Conservation (phyloP, 2,329 filamentous ascomycete genomes). For the Byssoonygena ceratinophila region DNA sequence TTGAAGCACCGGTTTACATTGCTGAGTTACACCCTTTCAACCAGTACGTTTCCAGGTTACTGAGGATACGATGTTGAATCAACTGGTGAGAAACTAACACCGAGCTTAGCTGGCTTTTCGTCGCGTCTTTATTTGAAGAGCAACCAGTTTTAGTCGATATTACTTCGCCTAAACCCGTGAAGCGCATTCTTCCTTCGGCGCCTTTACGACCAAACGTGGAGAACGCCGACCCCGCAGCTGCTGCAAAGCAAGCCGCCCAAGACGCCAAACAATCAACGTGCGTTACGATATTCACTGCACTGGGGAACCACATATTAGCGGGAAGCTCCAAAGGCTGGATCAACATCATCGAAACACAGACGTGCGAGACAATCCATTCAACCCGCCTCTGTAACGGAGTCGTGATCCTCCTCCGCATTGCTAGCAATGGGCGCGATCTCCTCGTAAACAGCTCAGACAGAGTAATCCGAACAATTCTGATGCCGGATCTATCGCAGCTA, state of each 20-base stretch:
- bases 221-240: conserved; percentile 45
- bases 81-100: background rate
- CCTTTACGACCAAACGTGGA: conserved; percentile 68
- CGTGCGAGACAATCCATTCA: conserved; percentile 75
- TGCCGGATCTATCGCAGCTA: conserved; percentile 60
- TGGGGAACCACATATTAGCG: conserved; percentile 78
- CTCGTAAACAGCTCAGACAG: conserved; percentile 90
- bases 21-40: conserved; percentile 89
- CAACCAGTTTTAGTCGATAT: conserved; percentile 81
- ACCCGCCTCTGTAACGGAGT: conserved; percentile 78
- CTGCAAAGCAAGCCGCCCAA: conserved; percentile 78
- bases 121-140: conserved; percentile 87
- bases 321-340: conserved; percentile 94
- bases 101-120: conserved; percentile 61
- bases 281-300: conserved; percentile 74
- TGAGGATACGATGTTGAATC: background rate
- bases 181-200: conserved; percentile 67
- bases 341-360: conserved; percentile 81
- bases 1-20: conserved; percentile 88
- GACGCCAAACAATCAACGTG: conserved; percentile 94
- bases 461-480: conserved; percentile 82
- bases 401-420: conserved; percentile 77
- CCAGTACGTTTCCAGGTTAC: conserved; percentile 47
- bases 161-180: conserved; percentile 56
- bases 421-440: conserved; percentile 71